A percentile compares a stretch with the other conserved stretches of the same genome.
Conservation (phyloP, 768 basidiomycete species). For the Russula brevipes region DNA sequence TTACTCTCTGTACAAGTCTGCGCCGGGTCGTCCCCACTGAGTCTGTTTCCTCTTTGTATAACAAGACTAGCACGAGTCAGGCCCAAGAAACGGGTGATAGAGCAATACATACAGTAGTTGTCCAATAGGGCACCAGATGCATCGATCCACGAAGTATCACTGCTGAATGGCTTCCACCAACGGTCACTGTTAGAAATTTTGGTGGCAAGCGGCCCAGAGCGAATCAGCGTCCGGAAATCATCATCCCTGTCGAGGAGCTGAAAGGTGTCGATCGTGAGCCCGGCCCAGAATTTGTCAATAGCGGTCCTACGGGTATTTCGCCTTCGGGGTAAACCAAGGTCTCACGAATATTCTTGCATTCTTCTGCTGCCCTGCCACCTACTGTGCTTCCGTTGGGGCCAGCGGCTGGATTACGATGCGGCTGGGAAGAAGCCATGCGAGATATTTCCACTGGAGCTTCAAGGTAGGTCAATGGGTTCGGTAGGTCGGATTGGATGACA, state of each 20-base stretch:
- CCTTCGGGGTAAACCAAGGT: not conserved
- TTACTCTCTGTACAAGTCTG: not conserved
- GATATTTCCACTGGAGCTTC: not conserved
- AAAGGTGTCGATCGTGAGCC: not conserved
- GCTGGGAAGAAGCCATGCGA: not conserved
- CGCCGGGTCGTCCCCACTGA: not conserved
- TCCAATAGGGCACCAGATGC: not conserved
- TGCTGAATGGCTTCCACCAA: not conserved
- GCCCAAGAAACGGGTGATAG: not conserved
- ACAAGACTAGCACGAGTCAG: not conserved
- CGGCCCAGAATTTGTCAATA: not conserved
- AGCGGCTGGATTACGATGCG: not conserved
- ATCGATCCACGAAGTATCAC: not conserved
- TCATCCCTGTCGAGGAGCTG: not conserved
- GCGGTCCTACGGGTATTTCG: not conserved
- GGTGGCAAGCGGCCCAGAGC: not conserved
- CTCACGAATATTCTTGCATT: not conserved
- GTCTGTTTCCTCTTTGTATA: not conserved
- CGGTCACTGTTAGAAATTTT: not conserved
- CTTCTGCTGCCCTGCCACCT: too few species aligned
- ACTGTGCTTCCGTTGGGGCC: not conserved
- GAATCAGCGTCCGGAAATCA: not conserved
- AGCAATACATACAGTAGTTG: not conserved
- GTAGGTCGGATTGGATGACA: too few species aligned
- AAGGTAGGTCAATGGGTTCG: too few species aligned